Conservation (phyloP, 768 basidiomycete species). For the Boletus bicolor region DNA sequence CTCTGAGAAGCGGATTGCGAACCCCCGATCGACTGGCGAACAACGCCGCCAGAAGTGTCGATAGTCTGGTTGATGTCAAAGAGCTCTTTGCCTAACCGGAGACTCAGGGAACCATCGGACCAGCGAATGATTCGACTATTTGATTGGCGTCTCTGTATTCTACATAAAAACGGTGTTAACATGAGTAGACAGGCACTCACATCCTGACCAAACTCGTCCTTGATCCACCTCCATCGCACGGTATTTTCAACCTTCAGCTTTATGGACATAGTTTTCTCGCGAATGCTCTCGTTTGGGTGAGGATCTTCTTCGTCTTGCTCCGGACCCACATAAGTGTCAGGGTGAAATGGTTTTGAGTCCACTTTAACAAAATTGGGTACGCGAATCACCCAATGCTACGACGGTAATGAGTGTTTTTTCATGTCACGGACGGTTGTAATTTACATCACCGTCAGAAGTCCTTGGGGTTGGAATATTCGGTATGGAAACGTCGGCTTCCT, state of each 20-base stretch:
- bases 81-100: slow-evolving; percentile 89
- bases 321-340: slow-evolving; percentile 78
- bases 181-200: slow-evolving; percentile 45
- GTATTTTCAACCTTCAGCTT: slow-evolving; percentile 93
- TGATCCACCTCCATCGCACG: slow-evolving; percentile 92
- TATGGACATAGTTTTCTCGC: slow-evolving; percentile 79
- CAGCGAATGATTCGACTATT: slow-evolving; percentile 91
- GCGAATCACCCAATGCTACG: slow-evolving; percentile 81
- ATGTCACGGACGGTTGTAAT: slow-evolving; percentile 21
- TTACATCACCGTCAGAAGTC: slow-evolving; percentile 78
- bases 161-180: background rate
- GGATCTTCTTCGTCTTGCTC: slow-evolving; percentile 71
- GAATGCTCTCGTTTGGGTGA: slow-evolving; percentile 54
- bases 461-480: slow-evolving; percentile 85
- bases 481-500: slow-evolving; percentile 70
- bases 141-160: slow-evolving; percentile 69
- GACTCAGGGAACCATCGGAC: slow-evolving; percentile 91
- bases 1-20: slow-evolving; percentile 41
- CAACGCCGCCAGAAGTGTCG: slow-evolving; percentile 67
- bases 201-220: slow-evolving; percentile 68
- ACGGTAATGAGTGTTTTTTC: slow-evolving; percentile 4
- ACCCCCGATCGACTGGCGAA: slow-evolving; percentile 56
- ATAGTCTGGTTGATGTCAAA: slow-evolving; percentile 85
- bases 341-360: slow-evolving; percentile 86
- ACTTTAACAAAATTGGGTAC: slow-evolving; percentile 93